These are phyloP conservation scores for Fimicolochytrium jonesii DNA, from an alignment of 192 early-diverging fungal species.

Conservation along the genomic window DNA sequence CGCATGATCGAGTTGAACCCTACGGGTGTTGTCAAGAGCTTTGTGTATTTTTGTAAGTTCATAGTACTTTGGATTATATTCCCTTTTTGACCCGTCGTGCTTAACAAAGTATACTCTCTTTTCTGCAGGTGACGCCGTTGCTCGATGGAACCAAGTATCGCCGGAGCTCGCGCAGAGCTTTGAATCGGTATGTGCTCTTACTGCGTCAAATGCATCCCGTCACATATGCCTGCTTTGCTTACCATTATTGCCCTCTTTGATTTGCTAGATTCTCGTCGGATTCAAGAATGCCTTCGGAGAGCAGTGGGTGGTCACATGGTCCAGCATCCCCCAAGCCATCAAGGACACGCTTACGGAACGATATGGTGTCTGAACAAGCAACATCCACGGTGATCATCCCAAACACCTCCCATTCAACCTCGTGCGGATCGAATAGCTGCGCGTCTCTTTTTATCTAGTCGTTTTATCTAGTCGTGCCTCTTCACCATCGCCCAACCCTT, in stretches of 20 bases:
- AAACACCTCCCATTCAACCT: too few relatives aligned
- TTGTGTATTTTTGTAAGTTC: constrained; percentile 33
- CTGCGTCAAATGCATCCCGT: background rate
- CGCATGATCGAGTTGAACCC: constrained; percentile 90
- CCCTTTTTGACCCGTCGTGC: background rate
- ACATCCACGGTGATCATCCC: too few relatives aligned
- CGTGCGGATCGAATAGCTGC: too few relatives aligned
- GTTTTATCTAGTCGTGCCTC: too few relatives aligned
- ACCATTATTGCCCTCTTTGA: background rate
- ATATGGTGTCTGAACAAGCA: too few relatives aligned
- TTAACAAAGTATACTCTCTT: background rate
- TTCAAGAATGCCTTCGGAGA: constrained; percentile 64
- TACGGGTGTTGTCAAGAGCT: constrained; percentile 43
- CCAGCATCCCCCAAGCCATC: background rate
- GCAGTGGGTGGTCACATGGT: constrained; percentile 50
- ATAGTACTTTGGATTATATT: background rate
- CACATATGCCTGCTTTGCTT: background rate
- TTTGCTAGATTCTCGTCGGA: constrained; percentile 37
- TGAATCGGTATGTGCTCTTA: constrained; percentile 7
- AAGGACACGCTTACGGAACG: background rate
- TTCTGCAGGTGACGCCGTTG: constrained; percentile 26
- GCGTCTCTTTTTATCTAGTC: too few relatives aligned
- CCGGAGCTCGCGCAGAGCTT: constrained; percentile 29
- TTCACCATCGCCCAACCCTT: too few relatives aligned
- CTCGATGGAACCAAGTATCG: constrained; percentile 23